Base-by-base conservation (phyloP, 306 rosid species). In the Ammopiptanthus mongolicus region DNA sequence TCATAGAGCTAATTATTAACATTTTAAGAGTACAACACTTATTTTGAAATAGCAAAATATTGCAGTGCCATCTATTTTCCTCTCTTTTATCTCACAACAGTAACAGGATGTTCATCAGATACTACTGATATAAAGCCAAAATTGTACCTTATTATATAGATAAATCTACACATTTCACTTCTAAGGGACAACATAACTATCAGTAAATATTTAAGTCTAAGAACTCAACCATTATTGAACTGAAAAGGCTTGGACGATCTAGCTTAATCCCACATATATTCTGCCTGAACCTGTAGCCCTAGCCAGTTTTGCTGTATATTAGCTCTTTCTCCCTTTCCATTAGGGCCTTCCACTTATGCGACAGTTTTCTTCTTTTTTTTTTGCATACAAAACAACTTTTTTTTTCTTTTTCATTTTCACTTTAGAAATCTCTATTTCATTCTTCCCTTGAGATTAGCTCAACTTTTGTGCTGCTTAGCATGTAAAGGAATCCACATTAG, bases 401-500 rank as follows among this genome's bases (percentile, higher is more conserved):
- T 59, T 46, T 6, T 21, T 61, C 31, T 47, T 8, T 46, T 34
- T 44, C 21, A 6, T 41, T 50, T 56, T 57, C 52, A 22, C 65
- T 71, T 14, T 5, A 25, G 65, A 23, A 33, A 53, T 71, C 69
- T 51, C 58, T 10, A 42, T 58, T 70, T 65, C 78, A 66, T 69
- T 64, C 82, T 69, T 74, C 44, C 6, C 15, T 14, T 63, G 73
- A 58, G 69, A 69, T 36, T 56, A 50, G 8, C 58, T 65, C 64
- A 17, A 53, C 71, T 71, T 52, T 59, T 64, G 48, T 68, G 69
- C 66, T 42, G 74, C 59, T 86, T 72, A 61, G 78, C 75, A 63
- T 34, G 37, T 53, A 81, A 72, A 69, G 51, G 56, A 83, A 47
- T 62, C 55, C 53, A 83, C 73, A 50, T 56, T 55, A 77, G 76